Evolutionary conservation across 2,329 filamentous ascomycete genomes (phyloP), one percentile per base, ranked within the genome.

Genomic region (Mycosphaerella sp.): DNA sequence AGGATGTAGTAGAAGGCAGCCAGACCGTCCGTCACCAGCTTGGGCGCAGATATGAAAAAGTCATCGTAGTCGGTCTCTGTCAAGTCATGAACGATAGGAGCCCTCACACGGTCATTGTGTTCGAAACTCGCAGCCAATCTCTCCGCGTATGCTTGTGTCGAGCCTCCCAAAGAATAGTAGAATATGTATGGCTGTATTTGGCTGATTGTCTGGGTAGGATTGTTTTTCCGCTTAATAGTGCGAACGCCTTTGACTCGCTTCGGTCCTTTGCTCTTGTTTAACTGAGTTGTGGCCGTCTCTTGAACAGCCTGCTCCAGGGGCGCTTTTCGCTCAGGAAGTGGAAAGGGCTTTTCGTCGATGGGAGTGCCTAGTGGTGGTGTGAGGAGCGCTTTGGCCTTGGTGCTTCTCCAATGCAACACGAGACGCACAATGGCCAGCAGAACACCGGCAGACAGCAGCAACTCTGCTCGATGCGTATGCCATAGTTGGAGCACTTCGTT

Each of bases 31-130:
- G 4, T 73, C 0, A 89, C 86, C 1, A 82, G 79, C 65, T 86
- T 86, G 0, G 90, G 89, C 0, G 83, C 80, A 2, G 78, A 79
- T 52, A 95, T 82, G 65, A 97, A 97, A 70, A 86, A 95, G 64
- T 96, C 89, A 62, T 98, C 91, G 62, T 91, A 87, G 62, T 97
- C 91, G 47, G 94, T 79, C 55, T 95, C 84, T 2, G 90, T 84
- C 21, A 97, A 73, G 63, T 97, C 89, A 51, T 86, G 75, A 9
- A 89, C 69, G 63, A 86, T 75, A 1, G 88, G 83, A 34, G 79
- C 71, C 1, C 80, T 68, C 13, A 80, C 62, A 0, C 62, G 65
- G 40, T 55, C 61, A 39, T 62, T 64, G 8, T 60, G 71, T 62
- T 59, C 64, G 54, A 74, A 73, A 25, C 91, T 67, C 1, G 72